Base-by-base conservation (phyloP, 768 basidiomycete genomes). In the Boletales sp. region DNA sequence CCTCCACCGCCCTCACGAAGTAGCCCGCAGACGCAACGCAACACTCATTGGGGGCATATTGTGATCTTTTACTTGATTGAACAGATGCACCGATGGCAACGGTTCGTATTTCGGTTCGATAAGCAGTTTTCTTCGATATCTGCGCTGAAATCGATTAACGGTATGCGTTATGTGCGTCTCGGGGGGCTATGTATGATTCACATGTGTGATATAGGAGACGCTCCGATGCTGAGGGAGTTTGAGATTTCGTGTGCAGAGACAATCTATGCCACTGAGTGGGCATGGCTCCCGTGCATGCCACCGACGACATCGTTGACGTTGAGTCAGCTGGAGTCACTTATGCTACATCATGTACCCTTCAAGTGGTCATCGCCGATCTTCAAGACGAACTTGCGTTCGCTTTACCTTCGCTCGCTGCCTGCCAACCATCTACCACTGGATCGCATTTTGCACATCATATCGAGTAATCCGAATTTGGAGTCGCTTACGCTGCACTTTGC, bases 81-180 rank as follows among this genome's bases (percentile, higher is more conserved):
- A 57, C 85, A 89, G 63, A 90, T 90, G 82, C 81, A 82, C 55
- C 78, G 88, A 28, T 91, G 88, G 88, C 77, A 86, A 61, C 75
- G 87, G 19, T 91, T 91, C 57, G 77, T 90, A 11, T 90, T 91
- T 59, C 73, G 84, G 37, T 90, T 87, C 57, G 86, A 89, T 60
- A 84, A 81, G 63, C 83, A 84, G 32, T 90, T 90, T 65, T 69
- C 81, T 15, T 87, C 87, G 4, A 79, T 89, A 70, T 72, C 74
- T 50, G 87, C 89, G 8, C 74, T 91, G 55, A 86, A 86, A 63
- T 79, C 82, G 15, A 82, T 90, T 57, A 77, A 75, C 45, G 86
- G 87, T 87, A 53, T 41, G 80, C 69, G 46, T 30, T 33, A 39
- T 28, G 25, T 7, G 25, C 8, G 2, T 34, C 40, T 5, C 38